Percentiles rank a stretch among this genome's conserved stretches.
Conservation (phyloP, 176 grass and related monocot species). For the sorghum (Sorghum bicolor) region DNA sequence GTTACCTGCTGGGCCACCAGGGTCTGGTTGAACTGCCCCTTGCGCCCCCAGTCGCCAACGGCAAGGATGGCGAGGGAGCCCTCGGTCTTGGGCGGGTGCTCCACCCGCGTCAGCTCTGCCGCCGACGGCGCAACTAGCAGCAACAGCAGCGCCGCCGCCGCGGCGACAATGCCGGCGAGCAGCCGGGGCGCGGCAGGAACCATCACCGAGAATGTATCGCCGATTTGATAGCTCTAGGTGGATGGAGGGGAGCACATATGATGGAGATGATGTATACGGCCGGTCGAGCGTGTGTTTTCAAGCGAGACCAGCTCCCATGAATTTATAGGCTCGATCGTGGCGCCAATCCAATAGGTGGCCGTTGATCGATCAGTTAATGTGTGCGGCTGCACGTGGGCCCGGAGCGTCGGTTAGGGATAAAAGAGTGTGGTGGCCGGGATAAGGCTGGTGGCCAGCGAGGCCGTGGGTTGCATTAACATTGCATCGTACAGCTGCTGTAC, state of each 20-base stretch:
- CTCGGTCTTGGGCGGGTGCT: slow-evolving; percentile 49
- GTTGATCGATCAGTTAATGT: not conserved
- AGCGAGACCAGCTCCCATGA: not conserved
- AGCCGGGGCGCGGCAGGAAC: not conserved
- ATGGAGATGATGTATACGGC: too few relatives aligned
- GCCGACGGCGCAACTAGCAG: not conserved
- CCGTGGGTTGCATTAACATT: not conserved
- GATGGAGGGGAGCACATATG: too few relatives aligned
- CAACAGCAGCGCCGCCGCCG: not conserved
- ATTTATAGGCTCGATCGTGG: not conserved
- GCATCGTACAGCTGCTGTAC: not conserved
- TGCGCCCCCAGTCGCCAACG: slow-evolving; percentile 69
- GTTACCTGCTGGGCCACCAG: slow-evolving; percentile 59
- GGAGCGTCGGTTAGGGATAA: not conserved
- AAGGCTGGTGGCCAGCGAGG: not conserved
- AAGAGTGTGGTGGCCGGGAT: not conserved
- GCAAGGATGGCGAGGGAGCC: slow-evolving; percentile 56
- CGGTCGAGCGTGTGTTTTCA: not conserved
- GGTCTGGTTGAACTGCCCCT: slow-evolving; percentile 73
- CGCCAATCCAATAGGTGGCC: too few relatives aligned
- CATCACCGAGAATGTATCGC: not conserved
- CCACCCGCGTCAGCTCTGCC: slow-evolving; percentile 46
- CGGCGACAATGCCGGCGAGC: not conserved
- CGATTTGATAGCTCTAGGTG: not conserved
- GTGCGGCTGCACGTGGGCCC: not conserved